These are phyloP conservation scores for Penicillium sumatraense DNA, from an alignment of 2,329 filamentous ascomycete genomes.

Conservation along the genomic window DNA sequence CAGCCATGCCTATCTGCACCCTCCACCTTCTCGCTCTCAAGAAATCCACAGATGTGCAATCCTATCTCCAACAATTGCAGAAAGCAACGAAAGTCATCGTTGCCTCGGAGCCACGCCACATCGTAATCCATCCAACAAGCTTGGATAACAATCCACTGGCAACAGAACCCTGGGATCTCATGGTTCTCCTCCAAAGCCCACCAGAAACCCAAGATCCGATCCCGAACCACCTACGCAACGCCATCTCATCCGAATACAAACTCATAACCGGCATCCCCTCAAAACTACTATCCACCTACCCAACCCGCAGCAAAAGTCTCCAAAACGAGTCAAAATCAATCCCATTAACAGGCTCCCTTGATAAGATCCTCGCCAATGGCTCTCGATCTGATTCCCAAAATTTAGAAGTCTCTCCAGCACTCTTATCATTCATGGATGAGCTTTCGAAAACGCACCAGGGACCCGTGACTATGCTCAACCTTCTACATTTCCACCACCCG, in stretches of 20 bases:
- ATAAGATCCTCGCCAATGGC: slow-evolving; percentile 29
- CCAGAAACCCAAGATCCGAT: slow-evolving; percentile 18
- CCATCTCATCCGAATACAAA: slow-evolving; percentile 36
- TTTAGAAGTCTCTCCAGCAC: slow-evolving; percentile 59
- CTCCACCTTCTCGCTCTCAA: slow-evolving; percentile 40
- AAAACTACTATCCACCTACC: slow-evolving; percentile 36
- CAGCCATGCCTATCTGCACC: slow-evolving; percentile 40
- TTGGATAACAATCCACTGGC: slow-evolving; percentile 36
- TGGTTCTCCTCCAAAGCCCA: slow-evolving; percentile 35
- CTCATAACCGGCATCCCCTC: slow-evolving; percentile 41
- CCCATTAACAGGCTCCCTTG: slow-evolving; percentile 34
- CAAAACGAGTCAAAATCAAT: slow-evolving; percentile 19
- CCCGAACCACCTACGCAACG: slow-evolving; percentile 20
- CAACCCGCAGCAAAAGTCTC: slow-evolving; percentile 27
- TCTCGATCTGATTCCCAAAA: slow-evolving; percentile 49
- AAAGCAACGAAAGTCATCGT: slow-evolving; percentile 35
- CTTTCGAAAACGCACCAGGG: slow-evolving; percentile 38
- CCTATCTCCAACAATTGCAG: slow-evolving; percentile 34
- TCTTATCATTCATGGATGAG: slow-evolving; percentile 55
- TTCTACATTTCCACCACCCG: slow-evolving; percentile 59
- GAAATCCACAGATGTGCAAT: slow-evolving; percentile 23
- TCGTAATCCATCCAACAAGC: slow-evolving; percentile 39
- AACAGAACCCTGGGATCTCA: slow-evolving; percentile 39
- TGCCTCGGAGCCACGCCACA: slow-evolving; percentile 40
- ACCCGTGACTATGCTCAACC: slow-evolving; percentile 66